Conservation (phyloP, 2,329 filamentous ascomycete species). For the Colletotrichum abscissum region DNA sequence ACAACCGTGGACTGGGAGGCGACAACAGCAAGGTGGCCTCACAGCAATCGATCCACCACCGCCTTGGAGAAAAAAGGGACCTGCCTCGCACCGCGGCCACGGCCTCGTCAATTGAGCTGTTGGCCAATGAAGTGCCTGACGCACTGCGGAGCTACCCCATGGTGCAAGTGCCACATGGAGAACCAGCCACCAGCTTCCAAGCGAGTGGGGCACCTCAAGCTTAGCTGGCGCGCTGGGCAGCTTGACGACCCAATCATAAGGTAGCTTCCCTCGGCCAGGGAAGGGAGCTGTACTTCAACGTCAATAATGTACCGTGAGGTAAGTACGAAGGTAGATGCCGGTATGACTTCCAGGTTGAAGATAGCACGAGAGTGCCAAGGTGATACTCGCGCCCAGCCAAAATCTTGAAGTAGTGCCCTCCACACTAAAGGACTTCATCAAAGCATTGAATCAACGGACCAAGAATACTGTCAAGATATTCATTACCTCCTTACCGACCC, state of each 20-base stretch:
- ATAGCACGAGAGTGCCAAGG: too few relatives aligned
- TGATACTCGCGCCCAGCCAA: too few relatives aligned
- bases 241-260: background rate
- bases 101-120: background rate
- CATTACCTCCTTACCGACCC: slow-evolving; percentile 24
- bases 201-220: background rate
- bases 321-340: too few relatives aligned
- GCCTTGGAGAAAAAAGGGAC: background rate
- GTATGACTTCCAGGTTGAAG: too few relatives aligned
- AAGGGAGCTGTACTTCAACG: background rate
- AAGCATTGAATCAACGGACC: background rate
- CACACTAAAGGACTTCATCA: too few relatives aligned
- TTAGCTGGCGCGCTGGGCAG: background rate
- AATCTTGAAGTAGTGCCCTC: too few relatives aligned
- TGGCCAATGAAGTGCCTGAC: background rate
- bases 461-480: slow-evolving; percentile 20
- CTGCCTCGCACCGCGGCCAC: background rate
- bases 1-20: background rate
- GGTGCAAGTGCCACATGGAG: slow-evolving; percentile 21
- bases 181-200: slow-evolving; percentile 21
- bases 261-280: background rate
- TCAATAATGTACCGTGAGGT: too few relatives aligned
- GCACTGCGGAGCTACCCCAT: background rate
- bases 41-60: slow-evolving; percentile 32
- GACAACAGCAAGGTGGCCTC: slow-evolving; percentile 33